phyloP scores from a whole-genome alignment of 2,329 filamentous ascomycete species.

The Cordyceps javanica region DNA sequence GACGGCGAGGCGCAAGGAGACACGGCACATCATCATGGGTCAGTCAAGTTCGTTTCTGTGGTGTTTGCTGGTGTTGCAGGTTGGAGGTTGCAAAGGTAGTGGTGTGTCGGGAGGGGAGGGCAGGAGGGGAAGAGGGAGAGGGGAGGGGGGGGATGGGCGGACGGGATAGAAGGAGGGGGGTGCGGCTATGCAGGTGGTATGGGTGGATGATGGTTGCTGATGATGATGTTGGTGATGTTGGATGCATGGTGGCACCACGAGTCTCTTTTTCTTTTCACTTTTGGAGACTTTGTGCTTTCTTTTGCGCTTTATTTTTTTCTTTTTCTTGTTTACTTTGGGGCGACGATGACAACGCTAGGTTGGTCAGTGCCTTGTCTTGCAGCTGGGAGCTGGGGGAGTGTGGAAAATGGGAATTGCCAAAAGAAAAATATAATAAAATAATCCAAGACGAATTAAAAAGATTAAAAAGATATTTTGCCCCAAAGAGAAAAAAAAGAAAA shows the following conservation, averaged over 20 bases:
- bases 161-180: neutral
- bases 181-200: neutral
- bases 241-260: neutral
- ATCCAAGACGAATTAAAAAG: too few relatives aligned
- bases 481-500: neutral
- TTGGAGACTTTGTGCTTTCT: neutral
- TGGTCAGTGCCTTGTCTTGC: neutral
- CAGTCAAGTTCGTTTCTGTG: neutral
- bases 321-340: too few relatives aligned
- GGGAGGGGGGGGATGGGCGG: neutral
- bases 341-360: too few relatives aligned
- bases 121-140: too few relatives aligned
- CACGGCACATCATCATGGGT: neutral
- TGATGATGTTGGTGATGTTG: slow-evolving; percentile 3
- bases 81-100: neutral
- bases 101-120: too few relatives aligned
- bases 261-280: neutral
- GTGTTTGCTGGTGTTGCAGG: neutral
- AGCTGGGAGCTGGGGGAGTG: neutral
- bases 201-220: slow-evolving; percentile 2
- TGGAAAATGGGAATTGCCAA: too few relatives aligned
- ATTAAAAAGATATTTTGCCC: neutral
- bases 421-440: too few relatives aligned
- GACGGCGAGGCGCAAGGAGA: neutral
- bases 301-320: too few relatives aligned